Conservation (phyloP, 2,329 filamentous ascomycete species). For the Chrysoporthe puriensis region DNA sequence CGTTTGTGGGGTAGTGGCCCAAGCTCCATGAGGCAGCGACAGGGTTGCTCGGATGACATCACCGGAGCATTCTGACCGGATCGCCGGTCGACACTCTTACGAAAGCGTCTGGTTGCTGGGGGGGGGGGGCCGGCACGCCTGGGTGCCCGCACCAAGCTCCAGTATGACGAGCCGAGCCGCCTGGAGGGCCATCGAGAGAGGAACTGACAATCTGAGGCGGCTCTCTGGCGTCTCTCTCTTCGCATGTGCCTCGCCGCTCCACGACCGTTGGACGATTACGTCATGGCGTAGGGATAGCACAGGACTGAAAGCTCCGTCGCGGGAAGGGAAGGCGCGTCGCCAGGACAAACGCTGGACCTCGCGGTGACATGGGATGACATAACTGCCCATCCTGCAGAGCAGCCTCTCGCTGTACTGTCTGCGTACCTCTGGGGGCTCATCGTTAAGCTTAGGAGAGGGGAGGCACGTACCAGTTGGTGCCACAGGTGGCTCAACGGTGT, state of each 20-base stretch:
- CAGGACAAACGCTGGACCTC: background rate
- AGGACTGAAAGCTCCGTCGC: slow-evolving; percentile 16
- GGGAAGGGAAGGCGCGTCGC: slow-evolving; percentile 7
- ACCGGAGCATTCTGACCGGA: slow-evolving; percentile 25
- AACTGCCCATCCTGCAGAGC: background rate
- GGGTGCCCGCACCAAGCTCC: background rate
- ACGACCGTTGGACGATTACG: slow-evolving; percentile 1
- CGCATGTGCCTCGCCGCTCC: background rate
- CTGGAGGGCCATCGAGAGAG: background rate
- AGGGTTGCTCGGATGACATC: slow-evolving; percentile 22
- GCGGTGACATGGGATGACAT: slow-evolving; percentile 5
- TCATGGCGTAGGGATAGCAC: slow-evolving; percentile 2
- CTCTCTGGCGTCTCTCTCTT: background rate
- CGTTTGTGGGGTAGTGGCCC: slow-evolving; percentile 22
- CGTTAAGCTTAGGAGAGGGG: no score
- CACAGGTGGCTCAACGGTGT: no score
- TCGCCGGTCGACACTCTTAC: background rate
- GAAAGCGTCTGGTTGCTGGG: no score
- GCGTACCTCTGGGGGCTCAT: background rate
- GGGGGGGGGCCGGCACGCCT: no score
- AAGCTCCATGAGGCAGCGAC: slow-evolving; percentile 1
- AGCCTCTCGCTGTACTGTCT: background rate
- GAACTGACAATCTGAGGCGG: background rate
- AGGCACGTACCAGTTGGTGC: no score
- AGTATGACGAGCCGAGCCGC: background rate